Base-by-base conservation (phyloP, 768 basidiomycete genomes). In the Termitomyces heimii region DNA sequence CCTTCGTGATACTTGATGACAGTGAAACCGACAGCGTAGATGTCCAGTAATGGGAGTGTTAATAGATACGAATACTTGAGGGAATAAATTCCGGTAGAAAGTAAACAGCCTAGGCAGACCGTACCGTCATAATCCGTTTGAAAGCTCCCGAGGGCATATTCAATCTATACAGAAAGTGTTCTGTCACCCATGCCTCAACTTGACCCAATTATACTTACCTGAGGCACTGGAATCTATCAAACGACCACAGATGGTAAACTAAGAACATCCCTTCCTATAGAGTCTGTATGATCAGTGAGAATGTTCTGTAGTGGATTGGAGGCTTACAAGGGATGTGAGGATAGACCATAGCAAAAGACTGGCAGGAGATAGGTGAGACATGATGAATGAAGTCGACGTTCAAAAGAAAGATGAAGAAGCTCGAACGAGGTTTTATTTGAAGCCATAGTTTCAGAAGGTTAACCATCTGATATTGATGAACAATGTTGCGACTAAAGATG, bases 101-200 rank as follows among this genome's bases (percentile, higher is more conserved):
- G 31, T 6, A 9, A 31, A 9, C 7, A 31, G 12, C 20, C 13
- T 26, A 5, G 18, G 22, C 12, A 24, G 28, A 69, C 82, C n/a
- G 56, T 58, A 90, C 89, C 35, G 88, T 92, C 91, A 93, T 92
- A 67, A 92, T 66, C 26, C 91, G 82, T 69, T 89, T 92, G 74
- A 92, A 92, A 3, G 86, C 80, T 16, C 88, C 88, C 14, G 83
- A 79, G 56, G 82, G 70, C 2, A 80, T 81, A 63, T 85, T 81
- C 87, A 87, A 89, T 66, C 88, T 89, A 58, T n/a, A n/a, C n/a
- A 31, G 14, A 49, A 51, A 35, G 56, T 22, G 18, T 45, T 29
- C n/a, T n/a, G n/a, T n/a, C n/a, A n/a, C n/a, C n/a, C n/a, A n/a
- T 24, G 31, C 31, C 31, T 5, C 24, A 16, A 40, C n/a, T n/a